Evolutionary conservation across 441 rosid species (phyloP).

Genomic region (Brassica hybrid): DNA sequence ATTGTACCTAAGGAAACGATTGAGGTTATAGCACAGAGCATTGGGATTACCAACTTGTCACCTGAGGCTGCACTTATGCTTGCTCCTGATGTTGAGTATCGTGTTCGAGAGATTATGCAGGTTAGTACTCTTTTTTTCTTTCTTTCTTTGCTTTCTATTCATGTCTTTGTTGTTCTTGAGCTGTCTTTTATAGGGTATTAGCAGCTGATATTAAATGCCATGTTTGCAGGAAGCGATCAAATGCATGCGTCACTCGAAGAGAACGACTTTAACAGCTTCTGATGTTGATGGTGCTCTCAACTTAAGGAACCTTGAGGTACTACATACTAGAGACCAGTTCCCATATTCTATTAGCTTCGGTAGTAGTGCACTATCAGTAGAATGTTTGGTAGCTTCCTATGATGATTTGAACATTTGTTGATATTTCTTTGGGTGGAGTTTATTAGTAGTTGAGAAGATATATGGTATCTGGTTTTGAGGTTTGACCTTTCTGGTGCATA

Average conservation of each 20-base stretch:
- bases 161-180: conserved; percentile 13
- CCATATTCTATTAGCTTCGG: neutral
- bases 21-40: conserved; percentile 88
- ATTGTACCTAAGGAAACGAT: conserved; percentile 87
- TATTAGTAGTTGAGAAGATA: neutral
- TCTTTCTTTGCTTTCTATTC: neutral
- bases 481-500: conserved; percentile 16
- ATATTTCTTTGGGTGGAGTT: conserved; percentile 12
- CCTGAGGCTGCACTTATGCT: conserved; percentile 80
- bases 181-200: neutral
- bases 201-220: neutral
- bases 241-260: conserved; percentile 93
- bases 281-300: conserved; percentile 90
- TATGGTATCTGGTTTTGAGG: conserved; percentile 29
- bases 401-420: conserved; percentile 13
- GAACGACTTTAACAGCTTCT: conserved; percentile 67
- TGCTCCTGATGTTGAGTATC: conserved; percentile 92
- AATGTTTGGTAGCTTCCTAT: conserved; percentile 24
- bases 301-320: conserved; percentile 84
- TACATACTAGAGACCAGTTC: conserved; percentile 27
- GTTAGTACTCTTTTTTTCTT: conserved; percentile 50
- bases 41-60: conserved; percentile 71
- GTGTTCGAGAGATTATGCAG: conserved; percentile 95
- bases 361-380: conserved; percentile 6
- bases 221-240: conserved; percentile 77